Evolutionary conservation across 2,329 filamentous ascomycete species (phyloP), one percentile per base, ranked within the genome.

Genomic region (Ceratocystiopsis minuta): DNA sequence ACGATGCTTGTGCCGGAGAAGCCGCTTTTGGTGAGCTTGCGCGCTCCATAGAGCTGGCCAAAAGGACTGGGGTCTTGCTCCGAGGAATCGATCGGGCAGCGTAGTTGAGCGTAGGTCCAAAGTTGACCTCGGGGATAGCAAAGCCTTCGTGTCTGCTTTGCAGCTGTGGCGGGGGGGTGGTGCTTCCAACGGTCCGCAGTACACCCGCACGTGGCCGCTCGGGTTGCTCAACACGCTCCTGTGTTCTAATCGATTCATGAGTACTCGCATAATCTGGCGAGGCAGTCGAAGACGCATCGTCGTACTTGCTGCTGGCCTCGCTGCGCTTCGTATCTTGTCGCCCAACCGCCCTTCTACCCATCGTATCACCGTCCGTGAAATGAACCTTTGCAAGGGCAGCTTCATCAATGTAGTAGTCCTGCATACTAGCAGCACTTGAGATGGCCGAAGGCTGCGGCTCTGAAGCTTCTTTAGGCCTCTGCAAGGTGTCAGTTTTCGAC

Each of bases 251-350:
- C 37, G 72, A 75, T 36, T 61, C 67, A 28, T 63, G 66, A 16
- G 76, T 79, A 57, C 81, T 90, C 7, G 81, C 80, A 59, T 88
- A 88, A 55, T 88, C 81, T 0, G 82, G 81, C 20, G 78, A 79
- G 13, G 67, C 65, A 6, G 72, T 71, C 9, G 77, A 78, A 38
- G 73, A 75, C 32, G 69, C 66, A 46, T 82, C 78, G 45, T 81
- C 78, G 45, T 72, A 67, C 36, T 64, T 52, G 46, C 60, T 70
- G 49, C 65, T 70, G n/a, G 55, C 54, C 36, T 51, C 50, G 37
- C 59, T 62, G 12, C 42, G 44, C 45, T 56, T 56, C 2, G 60
- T 61, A 40, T 58, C 54, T 28, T 60, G 58, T 17, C 64, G 62
- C 24, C 54, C 42, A 4, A 55, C 45, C 17, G 42, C 42, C 28